phyloP scores from a whole-genome alignment of 75 land plant species.

The Gnetum montanum region DNA sequence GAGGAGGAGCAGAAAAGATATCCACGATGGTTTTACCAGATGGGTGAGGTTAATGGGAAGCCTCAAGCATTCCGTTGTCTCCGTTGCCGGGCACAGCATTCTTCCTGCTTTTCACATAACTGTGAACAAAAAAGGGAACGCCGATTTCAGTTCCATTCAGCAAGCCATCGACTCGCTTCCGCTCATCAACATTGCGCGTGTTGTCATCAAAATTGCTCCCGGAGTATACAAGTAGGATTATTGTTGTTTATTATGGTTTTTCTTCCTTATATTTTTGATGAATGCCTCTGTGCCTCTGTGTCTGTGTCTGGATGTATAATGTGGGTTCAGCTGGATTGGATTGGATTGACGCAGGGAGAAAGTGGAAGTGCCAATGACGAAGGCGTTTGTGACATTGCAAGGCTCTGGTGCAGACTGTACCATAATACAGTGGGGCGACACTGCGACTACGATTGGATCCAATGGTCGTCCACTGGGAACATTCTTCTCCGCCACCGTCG shows the following conservation, averaged over 20 bases:
- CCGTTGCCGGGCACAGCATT: constrained; percentile 32
- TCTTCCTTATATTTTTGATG: no score
- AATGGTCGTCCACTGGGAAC: constrained; percentile 20
- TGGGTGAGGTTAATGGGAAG: constrained; percentile 54
- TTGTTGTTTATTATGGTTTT: no score
- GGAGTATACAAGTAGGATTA: constrained; percentile 73
- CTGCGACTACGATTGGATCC: constrained; percentile 8
- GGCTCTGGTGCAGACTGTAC: constrained; percentile 22
- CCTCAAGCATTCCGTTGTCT: constrained; percentile 38
- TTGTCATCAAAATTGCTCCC: constrained; percentile 63
- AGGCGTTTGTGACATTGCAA: constrained; percentile 25
- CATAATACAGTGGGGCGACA: constrained; percentile 20
- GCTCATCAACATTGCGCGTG: constrained; percentile 42
- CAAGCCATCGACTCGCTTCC: constrained; percentile 81
- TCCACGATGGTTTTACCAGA: no score
- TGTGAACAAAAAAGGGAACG: constrained; percentile 51
- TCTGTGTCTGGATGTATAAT: no score
- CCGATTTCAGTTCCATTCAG: constrained; percentile 64
- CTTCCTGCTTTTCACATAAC: constrained; percentile 37
- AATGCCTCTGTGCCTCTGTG: no score
- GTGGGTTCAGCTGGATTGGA: no score
- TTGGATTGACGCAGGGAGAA: constrained; percentile 30
- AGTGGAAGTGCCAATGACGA: constrained; percentile 18
- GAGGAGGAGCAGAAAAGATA: constrained; percentile 1
- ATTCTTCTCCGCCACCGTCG: constrained; percentile 23